Percentiles rank a stretch among this genome's conserved stretches.
phyloP scores from a whole-genome alignment of 2,329 filamentous ascomycete genomes.

The Rhynchosporium agropyri region DNA sequence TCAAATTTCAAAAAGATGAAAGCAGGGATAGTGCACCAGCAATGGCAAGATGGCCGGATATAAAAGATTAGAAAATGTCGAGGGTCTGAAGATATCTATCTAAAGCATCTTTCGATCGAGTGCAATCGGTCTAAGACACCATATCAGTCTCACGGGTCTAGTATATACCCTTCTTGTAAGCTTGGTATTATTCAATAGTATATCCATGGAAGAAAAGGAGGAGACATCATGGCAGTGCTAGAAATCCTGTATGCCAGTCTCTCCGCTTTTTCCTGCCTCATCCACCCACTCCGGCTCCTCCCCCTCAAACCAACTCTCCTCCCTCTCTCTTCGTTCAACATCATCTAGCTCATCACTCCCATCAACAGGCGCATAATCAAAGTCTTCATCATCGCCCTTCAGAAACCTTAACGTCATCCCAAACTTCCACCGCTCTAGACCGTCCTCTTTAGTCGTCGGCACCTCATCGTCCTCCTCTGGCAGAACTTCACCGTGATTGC shows the following conservation, averaged over 20 bases:
- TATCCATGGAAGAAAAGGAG: too few species aligned
- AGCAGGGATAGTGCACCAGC: too few species aligned
- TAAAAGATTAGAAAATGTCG: too few species aligned
- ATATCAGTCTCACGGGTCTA: too few species aligned
- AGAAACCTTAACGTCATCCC: slow-evolving; percentile 43
- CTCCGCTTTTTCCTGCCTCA: slow-evolving; percentile 33
- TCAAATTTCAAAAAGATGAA: too few species aligned
- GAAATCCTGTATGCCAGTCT: slow-evolving; percentile 44
- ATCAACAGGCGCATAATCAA: slow-evolving; percentile 42
- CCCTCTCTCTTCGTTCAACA: slow-evolving; percentile 40
- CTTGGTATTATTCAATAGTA: too few species aligned
- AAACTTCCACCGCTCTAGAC: slow-evolving; percentile 42
- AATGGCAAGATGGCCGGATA: too few species aligned
- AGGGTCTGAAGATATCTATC: too few species aligned
- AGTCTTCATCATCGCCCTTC: slow-evolving; percentile 42
- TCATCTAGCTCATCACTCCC: slow-evolving; percentile 41
- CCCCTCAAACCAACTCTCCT: slow-evolving; percentile 44
- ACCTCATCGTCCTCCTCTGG: slow-evolving; percentile 41
- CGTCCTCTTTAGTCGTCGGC: slow-evolving; percentile 41
- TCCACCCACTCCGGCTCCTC: slow-evolving; percentile 42
- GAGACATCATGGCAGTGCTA: slow-evolving; percentile 22
- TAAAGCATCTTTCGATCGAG: too few species aligned
- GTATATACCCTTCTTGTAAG: too few species aligned
- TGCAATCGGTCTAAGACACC: too few species aligned
- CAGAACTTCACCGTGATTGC: slow-evolving; percentile 36